A percentile compares a stretch with the other conserved stretches of the same genome.
Evolutionary conservation across 345 rosid species (phyloP).

Genomic region (Psidium guajava): DNA sequence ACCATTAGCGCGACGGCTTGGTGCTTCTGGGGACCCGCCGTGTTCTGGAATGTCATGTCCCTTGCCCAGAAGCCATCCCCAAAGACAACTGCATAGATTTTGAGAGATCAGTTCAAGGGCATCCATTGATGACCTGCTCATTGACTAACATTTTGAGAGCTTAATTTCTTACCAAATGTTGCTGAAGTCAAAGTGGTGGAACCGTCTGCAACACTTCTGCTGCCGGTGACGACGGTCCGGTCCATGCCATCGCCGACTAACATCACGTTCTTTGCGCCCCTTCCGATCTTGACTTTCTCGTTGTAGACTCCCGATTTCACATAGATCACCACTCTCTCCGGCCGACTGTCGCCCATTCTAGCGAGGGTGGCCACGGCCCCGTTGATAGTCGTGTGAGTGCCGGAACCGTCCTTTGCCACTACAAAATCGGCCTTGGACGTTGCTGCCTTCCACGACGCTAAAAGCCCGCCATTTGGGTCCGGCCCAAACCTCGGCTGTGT

Average conservation of each 20-base stretch:
- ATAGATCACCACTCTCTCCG: constrained; percentile 29
- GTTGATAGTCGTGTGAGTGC: constrained; percentile 28
- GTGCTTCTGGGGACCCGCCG: constrained; percentile 53
- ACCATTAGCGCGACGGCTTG: constrained; percentile 64
- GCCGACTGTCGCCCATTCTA: constrained; percentile 21
- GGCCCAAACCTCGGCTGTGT: background rate
- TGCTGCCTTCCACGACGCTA: constrained; percentile 31
- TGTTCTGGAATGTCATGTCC: constrained; percentile 70
- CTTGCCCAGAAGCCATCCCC: constrained; percentile 84
- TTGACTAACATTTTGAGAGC: background rate
- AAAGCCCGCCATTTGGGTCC: constrained; percentile 16
- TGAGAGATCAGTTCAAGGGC: background rate
- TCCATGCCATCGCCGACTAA: constrained; percentile 78
- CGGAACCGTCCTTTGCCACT: constrained; percentile 42
- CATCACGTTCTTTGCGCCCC: constrained; percentile 39
- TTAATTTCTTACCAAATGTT: constrained; percentile 38
- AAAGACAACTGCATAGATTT: constrained; percentile 33
- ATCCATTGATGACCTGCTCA: background rate
- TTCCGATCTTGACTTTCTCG: constrained; percentile 47
- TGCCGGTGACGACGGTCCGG: constrained; percentile 52
- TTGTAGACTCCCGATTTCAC: constrained; percentile 60
- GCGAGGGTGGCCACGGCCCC: constrained; percentile 29
- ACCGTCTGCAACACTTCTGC: constrained; percentile 39
- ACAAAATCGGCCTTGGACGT: constrained; percentile 24
- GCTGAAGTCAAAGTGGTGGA: constrained; percentile 46